Conservation (phyloP, 2,329 filamentous ascomycete species). For the Cytospora piceicola region DNA sequence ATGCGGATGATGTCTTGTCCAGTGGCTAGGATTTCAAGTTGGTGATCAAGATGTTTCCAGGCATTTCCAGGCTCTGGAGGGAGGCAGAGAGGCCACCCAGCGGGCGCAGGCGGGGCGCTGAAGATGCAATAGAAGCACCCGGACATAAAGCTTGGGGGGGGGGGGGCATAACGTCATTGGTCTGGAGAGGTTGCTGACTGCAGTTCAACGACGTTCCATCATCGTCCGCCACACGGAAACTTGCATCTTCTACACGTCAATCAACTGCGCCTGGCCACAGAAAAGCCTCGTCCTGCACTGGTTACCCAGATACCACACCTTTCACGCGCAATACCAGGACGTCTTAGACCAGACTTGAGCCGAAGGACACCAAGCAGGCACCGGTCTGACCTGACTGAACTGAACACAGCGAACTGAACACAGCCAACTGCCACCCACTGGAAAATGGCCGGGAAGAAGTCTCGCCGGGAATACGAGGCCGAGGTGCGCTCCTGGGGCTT, state of each 20-base stretch:
- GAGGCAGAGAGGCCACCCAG: neutral
- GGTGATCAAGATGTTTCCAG: neutral
- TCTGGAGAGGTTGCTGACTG: neutral
- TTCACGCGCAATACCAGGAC: neutral
- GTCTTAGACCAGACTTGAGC: neutral
- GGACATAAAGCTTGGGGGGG: neutral
- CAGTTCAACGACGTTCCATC: neutral
- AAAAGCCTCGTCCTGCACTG: neutral
- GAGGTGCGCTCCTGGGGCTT: constrained; percentile 74
- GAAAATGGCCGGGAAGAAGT: constrained; percentile 37
- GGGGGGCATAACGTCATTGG: neutral
- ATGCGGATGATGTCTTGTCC: neutral
- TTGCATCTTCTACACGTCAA: neutral
- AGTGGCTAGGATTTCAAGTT: neutral
- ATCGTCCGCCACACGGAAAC: neutral
- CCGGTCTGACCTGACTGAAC: too few species aligned
- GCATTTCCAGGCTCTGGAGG: neutral
- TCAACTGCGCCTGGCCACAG: neutral
- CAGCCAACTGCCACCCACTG: neutral
- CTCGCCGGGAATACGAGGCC: constrained; percentile 55
- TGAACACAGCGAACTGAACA: too few species aligned
- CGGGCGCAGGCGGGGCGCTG: neutral
- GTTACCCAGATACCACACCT: neutral
- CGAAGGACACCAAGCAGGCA: neutral
- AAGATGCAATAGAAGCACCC: neutral